phyloP scores from a whole-genome alignment of 2,329 filamentous ascomycete genomes.

The Penicillium sp. region DNA sequence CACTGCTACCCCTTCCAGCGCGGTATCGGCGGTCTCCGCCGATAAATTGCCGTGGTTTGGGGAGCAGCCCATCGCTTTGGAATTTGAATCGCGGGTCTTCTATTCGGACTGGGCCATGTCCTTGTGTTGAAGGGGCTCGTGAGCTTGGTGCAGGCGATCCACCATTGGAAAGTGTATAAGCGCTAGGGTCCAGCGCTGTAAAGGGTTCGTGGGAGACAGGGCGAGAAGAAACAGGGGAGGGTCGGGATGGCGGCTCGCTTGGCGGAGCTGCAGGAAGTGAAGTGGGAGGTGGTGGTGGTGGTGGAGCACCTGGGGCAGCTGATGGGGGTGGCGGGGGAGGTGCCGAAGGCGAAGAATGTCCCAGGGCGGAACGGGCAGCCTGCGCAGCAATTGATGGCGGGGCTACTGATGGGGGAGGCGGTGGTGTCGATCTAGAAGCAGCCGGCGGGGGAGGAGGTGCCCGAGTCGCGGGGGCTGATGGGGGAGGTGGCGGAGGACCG shows the following conservation, averaged over 20 bases:
- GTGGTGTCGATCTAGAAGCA: conserved; percentile 48
- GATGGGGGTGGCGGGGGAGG: conserved; percentile 49
- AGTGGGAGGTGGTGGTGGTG: conserved; percentile 39
- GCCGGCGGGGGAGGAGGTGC: conserved; percentile 44
- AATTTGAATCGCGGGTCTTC: conserved; percentile 85
- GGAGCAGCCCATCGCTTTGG: conserved; percentile 75
- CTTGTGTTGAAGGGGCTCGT: conserved; percentile 27
- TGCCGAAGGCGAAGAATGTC: conserved; percentile 42
- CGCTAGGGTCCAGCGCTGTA: conserved; percentile 70
- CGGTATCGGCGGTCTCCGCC: conserved; percentile 77
- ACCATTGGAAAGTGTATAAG: conserved; percentile 73
- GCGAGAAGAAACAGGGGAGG: conserved; percentile 39
- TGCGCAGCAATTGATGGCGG: conserved; percentile 55
- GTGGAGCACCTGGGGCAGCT: conserved; percentile 48
- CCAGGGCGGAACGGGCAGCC: conserved; percentile 60
- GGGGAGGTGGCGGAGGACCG: conserved; percentile 47
- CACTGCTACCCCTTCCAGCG: conserved; percentile 88
- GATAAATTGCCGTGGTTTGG: conserved; percentile 78
- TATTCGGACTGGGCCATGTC: conserved; percentile 53
- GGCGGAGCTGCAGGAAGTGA: conserved; percentile 41
- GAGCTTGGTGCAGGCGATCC: conserved; percentile 32
- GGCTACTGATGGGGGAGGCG: conserved; percentile 18
- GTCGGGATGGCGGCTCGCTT: conserved; percentile 47
- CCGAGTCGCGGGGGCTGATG: conserved; percentile 45
- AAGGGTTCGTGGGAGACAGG: conserved; percentile 48